These are phyloP conservation scores for Fusarium secorum DNA, from an alignment of 2,329 filamentous ascomycete species.

Conservation along the genomic window DNA sequence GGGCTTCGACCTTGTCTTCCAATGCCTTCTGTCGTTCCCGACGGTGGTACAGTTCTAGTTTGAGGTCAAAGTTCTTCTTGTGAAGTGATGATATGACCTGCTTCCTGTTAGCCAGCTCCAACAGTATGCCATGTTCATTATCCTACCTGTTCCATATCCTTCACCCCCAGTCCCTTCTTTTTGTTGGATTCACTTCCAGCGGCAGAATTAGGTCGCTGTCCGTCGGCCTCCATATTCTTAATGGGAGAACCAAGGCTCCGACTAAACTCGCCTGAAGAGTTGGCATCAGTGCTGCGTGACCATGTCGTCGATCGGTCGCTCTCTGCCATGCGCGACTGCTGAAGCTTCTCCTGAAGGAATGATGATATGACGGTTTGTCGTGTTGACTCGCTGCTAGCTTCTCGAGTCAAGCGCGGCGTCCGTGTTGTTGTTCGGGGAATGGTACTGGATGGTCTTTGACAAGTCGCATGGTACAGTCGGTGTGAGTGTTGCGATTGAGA, in stretches of 20 bases:
- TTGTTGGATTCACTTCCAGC: slow-evolving; percentile 53
- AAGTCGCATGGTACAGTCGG: slow-evolving; percentile 52
- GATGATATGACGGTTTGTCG: slow-evolving; percentile 55
- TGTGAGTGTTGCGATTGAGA: slow-evolving; percentile 49
- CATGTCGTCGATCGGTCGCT: slow-evolving; percentile 51
- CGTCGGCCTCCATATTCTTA: slow-evolving; percentile 46
- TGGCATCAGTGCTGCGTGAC: slow-evolving; percentile 50
- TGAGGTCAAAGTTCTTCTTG: slow-evolving; percentile 81
- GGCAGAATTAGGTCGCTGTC: slow-evolving; percentile 55
- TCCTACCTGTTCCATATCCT: slow-evolving; percentile 72
- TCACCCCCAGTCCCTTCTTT: slow-evolving; percentile 66
- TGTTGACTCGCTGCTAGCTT: slow-evolving; percentile 52
- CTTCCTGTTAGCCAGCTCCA: slow-evolving; percentile 5
- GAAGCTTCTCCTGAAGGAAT: slow-evolving; percentile 64
- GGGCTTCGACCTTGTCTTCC: slow-evolving; percentile 63
- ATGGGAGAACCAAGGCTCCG: slow-evolving; percentile 52
- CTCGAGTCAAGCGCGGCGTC: slow-evolving; percentile 53
- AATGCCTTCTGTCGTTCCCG: slow-evolving; percentile 68
- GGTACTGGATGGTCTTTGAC: slow-evolving; percentile 43
- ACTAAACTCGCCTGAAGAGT: slow-evolving; percentile 49
- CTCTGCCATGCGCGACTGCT: slow-evolving; percentile 59
- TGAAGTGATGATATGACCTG: slow-evolving; percentile 72
- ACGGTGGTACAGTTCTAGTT: slow-evolving; percentile 75
- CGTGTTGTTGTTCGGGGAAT: slow-evolving; percentile 51
- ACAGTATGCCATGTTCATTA: too few relatives aligned